These are phyloP conservation scores for Gracilaria vermiculophylla DNA, from an alignment of 23 red algal species.

Conservation along the genomic window DNA sequence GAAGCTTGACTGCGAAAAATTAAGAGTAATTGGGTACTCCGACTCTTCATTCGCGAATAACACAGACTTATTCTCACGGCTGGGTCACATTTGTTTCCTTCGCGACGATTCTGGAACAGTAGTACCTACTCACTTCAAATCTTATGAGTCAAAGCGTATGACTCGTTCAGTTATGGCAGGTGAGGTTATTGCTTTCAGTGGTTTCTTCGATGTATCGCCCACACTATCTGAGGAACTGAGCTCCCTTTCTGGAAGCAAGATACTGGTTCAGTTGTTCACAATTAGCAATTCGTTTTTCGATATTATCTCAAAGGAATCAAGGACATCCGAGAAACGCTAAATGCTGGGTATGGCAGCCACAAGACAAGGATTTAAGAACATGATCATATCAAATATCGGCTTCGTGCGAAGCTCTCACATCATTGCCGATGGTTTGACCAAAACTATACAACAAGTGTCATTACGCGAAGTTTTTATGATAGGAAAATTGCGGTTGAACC, in stretches of 20 bases:
- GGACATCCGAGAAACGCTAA: slow-evolving; percentile 30
- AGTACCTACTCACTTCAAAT: slow-evolving; percentile 21
- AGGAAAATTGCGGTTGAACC: too few relatives aligned
- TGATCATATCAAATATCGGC: slow-evolving; percentile 24
- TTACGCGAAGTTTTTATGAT: too few relatives aligned
- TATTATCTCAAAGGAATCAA: slow-evolving; percentile 21
- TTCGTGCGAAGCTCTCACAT: slow-evolving; percentile 16
- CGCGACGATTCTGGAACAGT: not conserved
- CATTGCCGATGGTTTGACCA: slow-evolving; percentile 24
- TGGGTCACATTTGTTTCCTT: slow-evolving; percentile 31
- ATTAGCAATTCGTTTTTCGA: slow-evolving; percentile 30
- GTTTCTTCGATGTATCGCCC: not conserved
- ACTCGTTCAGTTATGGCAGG: slow-evolving; percentile 32
- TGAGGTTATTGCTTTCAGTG: slow-evolving; percentile 45
- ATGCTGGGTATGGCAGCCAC: slow-evolving; percentile 36
- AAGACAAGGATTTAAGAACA: slow-evolving; percentile 17
- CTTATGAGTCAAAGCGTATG: slow-evolving; percentile 5
- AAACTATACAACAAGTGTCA: slow-evolving; percentile 19
- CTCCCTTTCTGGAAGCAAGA: not conserved
- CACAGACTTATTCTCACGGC: not conserved
- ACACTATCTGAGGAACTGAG: not conserved
- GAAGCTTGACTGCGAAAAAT: not conserved
- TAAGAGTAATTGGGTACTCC: slow-evolving; percentile 20
- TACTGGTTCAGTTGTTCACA: not conserved
- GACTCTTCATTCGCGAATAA: slow-evolving; percentile 60